A percentile compares a stretch with the other conserved stretches of the same genome.
These are phyloP conservation scores for Xanthoceras sorbifolium DNA, from an alignment of 345 rosid species.

Conservation along the genomic window DNA sequence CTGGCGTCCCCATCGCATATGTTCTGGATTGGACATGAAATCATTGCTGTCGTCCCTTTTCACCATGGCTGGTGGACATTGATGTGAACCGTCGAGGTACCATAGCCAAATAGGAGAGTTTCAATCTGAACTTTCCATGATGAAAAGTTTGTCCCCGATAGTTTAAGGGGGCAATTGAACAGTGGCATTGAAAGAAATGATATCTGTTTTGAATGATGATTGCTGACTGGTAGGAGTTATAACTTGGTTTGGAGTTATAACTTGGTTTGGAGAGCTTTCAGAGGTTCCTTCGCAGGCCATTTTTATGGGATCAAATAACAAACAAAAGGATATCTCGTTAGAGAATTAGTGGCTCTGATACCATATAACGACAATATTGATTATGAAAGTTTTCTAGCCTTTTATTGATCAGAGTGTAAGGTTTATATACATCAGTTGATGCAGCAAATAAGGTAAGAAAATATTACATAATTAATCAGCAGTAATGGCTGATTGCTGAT, in stretches of 20 bases:
- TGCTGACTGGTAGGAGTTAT: not conserved
- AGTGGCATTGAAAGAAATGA: not conserved
- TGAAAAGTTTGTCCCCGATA: no score
- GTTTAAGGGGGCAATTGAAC: no score
- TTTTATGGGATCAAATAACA: not conserved
- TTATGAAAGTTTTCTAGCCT: not conserved
- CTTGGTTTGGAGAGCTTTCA: not conserved
- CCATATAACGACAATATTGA: not conserved
- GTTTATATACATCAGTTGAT: not conserved
- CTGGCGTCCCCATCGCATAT: no score
- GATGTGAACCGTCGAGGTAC: no score
- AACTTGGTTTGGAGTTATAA: not conserved
- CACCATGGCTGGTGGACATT: no score
- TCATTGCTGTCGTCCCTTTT: no score
- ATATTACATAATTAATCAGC: no score
- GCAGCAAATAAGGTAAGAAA: not conserved
- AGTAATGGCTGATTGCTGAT: no score
- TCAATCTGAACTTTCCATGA: no score
- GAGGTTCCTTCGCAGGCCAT: not conserved
- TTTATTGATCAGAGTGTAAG: no score
- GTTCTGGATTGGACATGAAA: no score
- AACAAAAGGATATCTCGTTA: not conserved
- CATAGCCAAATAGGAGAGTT: no score
- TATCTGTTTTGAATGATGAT: not conserved
- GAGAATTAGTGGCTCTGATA: not conserved